Evolutionary conservation across 2,329 filamentous ascomycete species (phyloP).

Genomic region (Colletotrichum euphorbiae): DNA sequence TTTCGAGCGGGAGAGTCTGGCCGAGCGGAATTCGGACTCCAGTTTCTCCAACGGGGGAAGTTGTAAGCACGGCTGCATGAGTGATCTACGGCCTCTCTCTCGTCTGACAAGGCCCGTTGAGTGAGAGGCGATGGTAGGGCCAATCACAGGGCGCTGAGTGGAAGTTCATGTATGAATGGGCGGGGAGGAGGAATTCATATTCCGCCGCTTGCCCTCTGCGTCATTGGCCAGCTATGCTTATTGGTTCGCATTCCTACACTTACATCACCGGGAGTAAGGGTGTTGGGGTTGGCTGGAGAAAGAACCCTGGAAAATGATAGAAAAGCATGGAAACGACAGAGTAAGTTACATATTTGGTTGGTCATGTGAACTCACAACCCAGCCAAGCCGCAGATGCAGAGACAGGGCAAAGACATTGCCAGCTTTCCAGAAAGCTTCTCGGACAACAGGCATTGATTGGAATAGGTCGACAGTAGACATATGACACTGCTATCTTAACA

Average conservation of each 20-base stretch:
- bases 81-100: not conserved
- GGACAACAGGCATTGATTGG: no score
- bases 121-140: constrained; percentile 7
- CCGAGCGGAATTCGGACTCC: not conserved
- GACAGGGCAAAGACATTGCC: no score
- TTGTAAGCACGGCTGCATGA: not conserved
- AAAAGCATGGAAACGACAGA: no score
- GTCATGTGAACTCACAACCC: no score
- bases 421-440: no score
- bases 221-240: constrained; percentile 17
- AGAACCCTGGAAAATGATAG: no score
- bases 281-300: not conserved
- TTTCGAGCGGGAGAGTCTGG: not conserved
- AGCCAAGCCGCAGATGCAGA: no score
- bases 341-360: no score
- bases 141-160: constrained; percentile 19
- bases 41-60: not conserved
- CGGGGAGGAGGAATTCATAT: constrained; percentile 29
- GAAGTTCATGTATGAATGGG: constrained; percentile 10
- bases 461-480: no score
- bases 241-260: not conserved
- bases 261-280: not conserved
- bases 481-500: no score
- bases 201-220: constrained; percentile 26
- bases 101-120: not conserved